phyloP scores from a whole-genome alignment of 768 basidiomycete genomes.

The Macrocybe gigantea region DNA sequence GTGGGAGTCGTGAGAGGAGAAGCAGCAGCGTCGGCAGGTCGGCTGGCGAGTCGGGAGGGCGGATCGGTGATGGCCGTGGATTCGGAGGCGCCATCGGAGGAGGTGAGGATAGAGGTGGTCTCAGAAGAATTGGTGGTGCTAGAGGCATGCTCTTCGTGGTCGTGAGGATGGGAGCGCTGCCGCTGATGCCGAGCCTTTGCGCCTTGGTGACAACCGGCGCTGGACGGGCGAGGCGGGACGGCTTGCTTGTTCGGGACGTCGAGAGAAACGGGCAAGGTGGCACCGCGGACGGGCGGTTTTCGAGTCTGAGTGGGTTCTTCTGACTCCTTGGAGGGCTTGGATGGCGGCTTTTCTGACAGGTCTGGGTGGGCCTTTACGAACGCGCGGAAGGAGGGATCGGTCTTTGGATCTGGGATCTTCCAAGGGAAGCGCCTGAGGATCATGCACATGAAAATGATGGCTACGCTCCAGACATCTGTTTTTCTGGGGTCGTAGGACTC shows the following conservation, averaged over 20 bases:
- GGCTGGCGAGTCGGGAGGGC: conserved; percentile 37
- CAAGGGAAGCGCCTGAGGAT: conserved; percentile 95
- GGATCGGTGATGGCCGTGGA: conserved; percentile 45
- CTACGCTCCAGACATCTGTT: conserved; percentile 97
- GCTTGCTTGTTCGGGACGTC: conserved; percentile 17
- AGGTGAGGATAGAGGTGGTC: conserved; percentile 38
- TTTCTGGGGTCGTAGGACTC: conserved; percentile 91
- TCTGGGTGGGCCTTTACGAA: conserved; percentile 95
- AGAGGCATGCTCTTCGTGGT: conserved; percentile 22
- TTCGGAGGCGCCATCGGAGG: conserved; percentile 29
- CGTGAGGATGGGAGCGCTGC: conserved; percentile 2
- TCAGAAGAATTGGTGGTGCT: conserved; percentile 36
- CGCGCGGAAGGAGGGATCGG: conserved; percentile 84
- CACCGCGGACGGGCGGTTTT: conserved; percentile 22
- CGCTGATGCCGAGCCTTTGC: background rate
- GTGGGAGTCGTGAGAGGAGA: conserved; percentile 19
- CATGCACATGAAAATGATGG: conserved; percentile 99
- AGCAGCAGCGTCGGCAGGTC: conserved; percentile 11
- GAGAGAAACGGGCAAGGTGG: conserved; percentile 29
- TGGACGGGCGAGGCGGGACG: conserved; percentile 27
- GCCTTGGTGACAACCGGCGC: conserved; percentile 20
- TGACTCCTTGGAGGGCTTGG: conserved; percentile 20
- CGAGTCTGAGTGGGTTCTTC: conserved; percentile 13
- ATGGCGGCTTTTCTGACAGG: conserved; percentile 47
- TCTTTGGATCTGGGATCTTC: conserved; percentile 96